Evolutionary conservation across 169 alveolate genomes (phyloP).

Genomic region (Eimeria brunetti): DNA sequence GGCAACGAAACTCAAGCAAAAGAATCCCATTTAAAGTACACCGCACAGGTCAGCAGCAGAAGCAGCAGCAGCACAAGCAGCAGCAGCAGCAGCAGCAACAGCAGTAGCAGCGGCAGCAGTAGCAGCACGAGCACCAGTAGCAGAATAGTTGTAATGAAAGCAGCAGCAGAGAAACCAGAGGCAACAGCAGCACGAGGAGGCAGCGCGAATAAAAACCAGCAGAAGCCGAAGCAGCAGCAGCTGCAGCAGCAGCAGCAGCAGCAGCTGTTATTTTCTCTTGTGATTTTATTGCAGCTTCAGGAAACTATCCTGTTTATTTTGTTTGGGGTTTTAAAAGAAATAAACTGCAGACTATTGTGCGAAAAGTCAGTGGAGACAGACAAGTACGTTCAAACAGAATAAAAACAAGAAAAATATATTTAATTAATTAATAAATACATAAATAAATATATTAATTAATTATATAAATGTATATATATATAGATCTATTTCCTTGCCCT

Average conservation of each 20-base stretch:
- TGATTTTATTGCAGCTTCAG: not conserved
- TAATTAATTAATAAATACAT: no score
- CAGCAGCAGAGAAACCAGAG: no score
- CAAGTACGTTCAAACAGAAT: not conserved
- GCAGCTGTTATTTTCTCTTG: not conserved
- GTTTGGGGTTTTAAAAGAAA: not conserved
- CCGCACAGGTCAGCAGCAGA: slow-evolving; percentile 12
- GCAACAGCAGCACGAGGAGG: not conserved
- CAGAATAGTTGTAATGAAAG: no score
- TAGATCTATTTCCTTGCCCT: no score
- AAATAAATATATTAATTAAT: no score
- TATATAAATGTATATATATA: no score
- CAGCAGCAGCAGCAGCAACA: no score
- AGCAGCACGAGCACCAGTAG: not conserved
- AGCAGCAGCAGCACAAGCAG: no score
- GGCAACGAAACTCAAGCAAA: not conserved
- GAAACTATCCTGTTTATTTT: not conserved
- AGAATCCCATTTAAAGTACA: not conserved
- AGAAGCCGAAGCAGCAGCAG: not conserved
- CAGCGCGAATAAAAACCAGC: no score
- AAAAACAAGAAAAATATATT: not conserved
- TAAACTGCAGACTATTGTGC: not conserved
- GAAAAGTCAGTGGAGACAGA: slow-evolving; percentile 5
- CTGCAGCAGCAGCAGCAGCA: not conserved
- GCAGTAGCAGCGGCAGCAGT: slow-evolving; percentile 2